Conservation (phyloP, 805 yeast genomes). For the Candida takata region DNA sequence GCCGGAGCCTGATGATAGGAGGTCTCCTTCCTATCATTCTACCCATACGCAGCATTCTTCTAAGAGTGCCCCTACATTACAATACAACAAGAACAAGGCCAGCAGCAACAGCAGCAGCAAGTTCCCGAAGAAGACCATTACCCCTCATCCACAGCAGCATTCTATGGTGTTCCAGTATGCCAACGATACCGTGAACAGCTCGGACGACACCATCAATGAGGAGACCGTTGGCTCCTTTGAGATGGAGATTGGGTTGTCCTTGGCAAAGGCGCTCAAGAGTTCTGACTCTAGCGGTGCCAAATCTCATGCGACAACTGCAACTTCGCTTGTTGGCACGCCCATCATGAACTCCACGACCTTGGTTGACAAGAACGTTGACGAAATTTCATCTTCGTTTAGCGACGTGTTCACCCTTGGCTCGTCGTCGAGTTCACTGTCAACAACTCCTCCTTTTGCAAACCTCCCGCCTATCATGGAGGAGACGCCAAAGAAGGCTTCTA, state of each 20-base stretch:
- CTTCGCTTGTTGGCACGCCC: constrained; percentile 4
- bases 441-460: constrained; percentile 17
- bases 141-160: constrained; percentile 3
- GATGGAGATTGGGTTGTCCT: constrained; percentile 28
- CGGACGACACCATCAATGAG: constrained; percentile 11
- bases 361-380: constrained; percentile 10
- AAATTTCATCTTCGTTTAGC: constrained; percentile 23
- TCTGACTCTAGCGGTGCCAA: not conserved
- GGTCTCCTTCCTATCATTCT: constrained; percentile 30
- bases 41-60: constrained; percentile 13
- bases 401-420: constrained; percentile 22
- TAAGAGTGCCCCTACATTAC: constrained; percentile 16
- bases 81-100: constrained; percentile 17
- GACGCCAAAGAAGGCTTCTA: constrained; percentile 2
- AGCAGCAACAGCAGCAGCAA: too few species aligned
- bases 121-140: constrained; percentile 13
- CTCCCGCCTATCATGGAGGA: constrained; percentile 23
- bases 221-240: constrained; percentile 16
- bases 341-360: constrained; percentile 1
- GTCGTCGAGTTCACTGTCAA: constrained; percentile 19
- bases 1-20: constrained; percentile 45
- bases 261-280: constrained; percentile 27
- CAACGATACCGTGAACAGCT: constrained; percentile 7
- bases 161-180: constrained; percentile 13
- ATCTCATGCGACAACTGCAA: constrained; percentile 2